These are phyloP conservation scores for Geoglossum cookeanum DNA, from an alignment of 2,329 filamentous ascomycete genomes.

Conservation along the genomic window DNA sequence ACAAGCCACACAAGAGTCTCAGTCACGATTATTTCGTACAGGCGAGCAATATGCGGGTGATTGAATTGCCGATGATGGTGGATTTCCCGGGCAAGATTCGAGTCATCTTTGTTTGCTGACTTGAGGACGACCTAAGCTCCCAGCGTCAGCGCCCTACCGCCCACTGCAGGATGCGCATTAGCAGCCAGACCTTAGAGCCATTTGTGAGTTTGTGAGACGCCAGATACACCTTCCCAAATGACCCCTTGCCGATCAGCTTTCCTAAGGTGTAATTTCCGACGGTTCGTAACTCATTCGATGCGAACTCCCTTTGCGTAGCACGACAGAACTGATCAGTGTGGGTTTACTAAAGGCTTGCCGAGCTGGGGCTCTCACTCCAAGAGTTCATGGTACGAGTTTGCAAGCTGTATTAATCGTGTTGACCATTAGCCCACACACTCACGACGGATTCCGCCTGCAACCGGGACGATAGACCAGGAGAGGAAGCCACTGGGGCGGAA, in stretches of 20 bases:
- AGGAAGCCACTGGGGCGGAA: background rate
- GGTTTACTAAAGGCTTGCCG: background rate
- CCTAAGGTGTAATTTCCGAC: slow-evolving; percentile 93
- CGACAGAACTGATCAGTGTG: slow-evolving; percentile 6
- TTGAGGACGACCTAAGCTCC: slow-evolving; percentile 74
- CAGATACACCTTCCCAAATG: slow-evolving; percentile 95
- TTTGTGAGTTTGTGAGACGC: slow-evolving; percentile 94
- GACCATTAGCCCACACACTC: background rate
- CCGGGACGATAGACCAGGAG: background rate
- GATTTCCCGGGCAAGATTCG: slow-evolving; percentile 90
- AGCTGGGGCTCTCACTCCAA: slow-evolving; percentile 49
- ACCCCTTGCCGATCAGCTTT: slow-evolving; percentile 85
- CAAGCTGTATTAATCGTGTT: slow-evolving; percentile 43
- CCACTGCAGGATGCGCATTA: background rate
- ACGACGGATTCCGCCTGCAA: background rate
- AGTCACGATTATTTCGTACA: slow-evolving; percentile 97
- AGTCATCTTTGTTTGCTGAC: slow-evolving; percentile 87
- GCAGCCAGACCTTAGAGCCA: slow-evolving; percentile 63
- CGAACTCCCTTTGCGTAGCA: slow-evolving; percentile 55
- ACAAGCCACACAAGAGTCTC: slow-evolving; percentile 91
- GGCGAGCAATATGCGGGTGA: slow-evolving; percentile 85
- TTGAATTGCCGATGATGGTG: slow-evolving; percentile 97
- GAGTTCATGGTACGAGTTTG: slow-evolving; percentile 88
- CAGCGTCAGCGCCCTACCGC: background rate
- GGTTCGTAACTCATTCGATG: slow-evolving; percentile 70